Conservation (phyloP, 2,329 filamentous ascomycete species). For the Ceratocystis papillata region DNA sequence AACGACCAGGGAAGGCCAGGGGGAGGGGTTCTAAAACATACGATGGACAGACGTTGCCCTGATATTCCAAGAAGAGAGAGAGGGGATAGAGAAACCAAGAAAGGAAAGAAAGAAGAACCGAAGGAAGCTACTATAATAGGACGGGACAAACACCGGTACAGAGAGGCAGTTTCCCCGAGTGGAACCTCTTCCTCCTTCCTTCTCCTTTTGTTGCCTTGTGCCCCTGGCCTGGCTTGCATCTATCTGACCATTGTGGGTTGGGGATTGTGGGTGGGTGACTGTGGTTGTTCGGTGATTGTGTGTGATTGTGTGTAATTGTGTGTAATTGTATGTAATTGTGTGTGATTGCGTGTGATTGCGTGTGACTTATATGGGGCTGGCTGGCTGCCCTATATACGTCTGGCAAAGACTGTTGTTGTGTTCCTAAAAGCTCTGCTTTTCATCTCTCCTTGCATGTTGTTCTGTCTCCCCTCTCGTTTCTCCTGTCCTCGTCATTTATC, state of each 20-base stretch:
- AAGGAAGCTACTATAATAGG: neutral
- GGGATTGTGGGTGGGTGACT: no score
- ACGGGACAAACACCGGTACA: neutral
- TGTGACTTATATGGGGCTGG: no score
- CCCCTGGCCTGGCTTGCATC: neutral
- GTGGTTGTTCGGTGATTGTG: no score
- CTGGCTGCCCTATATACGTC: no score
- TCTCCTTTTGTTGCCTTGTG: neutral
- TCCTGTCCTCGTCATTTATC: neutral
- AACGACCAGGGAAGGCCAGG: neutral
- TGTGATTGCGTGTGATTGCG: no score
- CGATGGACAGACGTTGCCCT: neutral
- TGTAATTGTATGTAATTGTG: no score
- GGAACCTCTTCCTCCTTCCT: neutral
- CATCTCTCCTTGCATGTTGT: neutral
- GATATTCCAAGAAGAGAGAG: neutral
- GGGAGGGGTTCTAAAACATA: neutral
- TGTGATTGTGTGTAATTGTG: no score
- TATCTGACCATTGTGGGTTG: no score
- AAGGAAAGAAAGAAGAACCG: neutral
- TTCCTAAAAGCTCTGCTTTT: neutral
- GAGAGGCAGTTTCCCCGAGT: neutral
- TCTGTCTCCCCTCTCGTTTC: neutral
- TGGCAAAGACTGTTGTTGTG: neutral
- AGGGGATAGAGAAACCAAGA: constrained; percentile 4